Conservation (phyloP, 2,329 filamentous ascomycete species). For the Colletotrichum lentis region DNA sequence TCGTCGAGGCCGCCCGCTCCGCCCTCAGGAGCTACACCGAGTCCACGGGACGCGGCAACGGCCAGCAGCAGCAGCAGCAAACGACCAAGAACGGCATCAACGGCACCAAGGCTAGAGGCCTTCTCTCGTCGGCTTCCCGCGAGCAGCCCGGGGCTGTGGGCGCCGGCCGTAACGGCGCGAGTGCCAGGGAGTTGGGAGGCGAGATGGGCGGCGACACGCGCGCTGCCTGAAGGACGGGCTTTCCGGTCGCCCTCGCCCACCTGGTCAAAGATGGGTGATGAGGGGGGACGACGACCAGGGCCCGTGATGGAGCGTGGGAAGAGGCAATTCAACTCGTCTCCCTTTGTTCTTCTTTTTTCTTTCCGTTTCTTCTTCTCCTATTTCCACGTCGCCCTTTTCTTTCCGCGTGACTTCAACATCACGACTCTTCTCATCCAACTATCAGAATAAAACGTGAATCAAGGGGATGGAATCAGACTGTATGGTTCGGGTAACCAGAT, state of each 20-base stretch:
- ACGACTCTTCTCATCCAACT: slow-evolving; percentile 15
- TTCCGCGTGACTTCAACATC: slow-evolving; percentile 38
- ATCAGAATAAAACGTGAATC: not conserved
- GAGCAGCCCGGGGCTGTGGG: slow-evolving; percentile 44
- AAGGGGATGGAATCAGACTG: slow-evolving; percentile 2
- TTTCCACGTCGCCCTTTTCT: not conserved
- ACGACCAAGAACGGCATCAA: slow-evolving; percentile 24
- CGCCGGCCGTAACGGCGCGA: slow-evolving; percentile 22
- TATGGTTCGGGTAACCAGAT: not conserved
- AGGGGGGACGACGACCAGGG: not conserved
- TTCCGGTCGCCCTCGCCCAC: slow-evolving; percentile 12
- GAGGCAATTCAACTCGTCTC: slow-evolving; percentile 34
- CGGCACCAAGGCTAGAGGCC: slow-evolving; percentile 38
- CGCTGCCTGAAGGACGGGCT: slow-evolving; percentile 14
- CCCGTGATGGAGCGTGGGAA: not conserved
- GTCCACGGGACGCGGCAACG: slow-evolving; percentile 39
- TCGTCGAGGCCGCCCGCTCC: slow-evolving; percentile 55
- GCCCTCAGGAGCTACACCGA: slow-evolving; percentile 54
- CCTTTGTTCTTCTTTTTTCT: not conserved
- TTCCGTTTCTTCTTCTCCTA: not conserved
- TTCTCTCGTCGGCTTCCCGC: slow-evolving; percentile 36
- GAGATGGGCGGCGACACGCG: slow-evolving; percentile 70
- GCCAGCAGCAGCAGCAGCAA: slow-evolving; percentile 14
- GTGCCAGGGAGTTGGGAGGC: slow-evolving; percentile 59
- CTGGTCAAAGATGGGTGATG: not conserved